Evolutionary conservation across 441 rosid genomes (phyloP), one percentile per base, ranked within the genome.

Genomic region (Croton laevigatus): DNA sequence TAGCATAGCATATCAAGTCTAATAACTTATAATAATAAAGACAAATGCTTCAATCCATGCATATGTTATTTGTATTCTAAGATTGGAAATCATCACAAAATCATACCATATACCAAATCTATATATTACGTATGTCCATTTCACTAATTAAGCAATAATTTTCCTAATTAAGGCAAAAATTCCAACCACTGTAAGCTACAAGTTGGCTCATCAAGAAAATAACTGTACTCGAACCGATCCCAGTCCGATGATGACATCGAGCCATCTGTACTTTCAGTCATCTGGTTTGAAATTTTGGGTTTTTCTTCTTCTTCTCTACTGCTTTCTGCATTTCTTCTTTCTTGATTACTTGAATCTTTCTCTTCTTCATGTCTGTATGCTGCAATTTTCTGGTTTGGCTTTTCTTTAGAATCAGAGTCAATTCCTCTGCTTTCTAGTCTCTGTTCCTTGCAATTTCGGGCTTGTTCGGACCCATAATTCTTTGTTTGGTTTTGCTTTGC

Each of bases 151-250:
- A 46, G 49, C 54, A 8, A 49, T 20, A 42, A 7, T 51, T 62
- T 23, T 10, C 27, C 11, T 52, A 32, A 68, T 68, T 42, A 74
- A 37, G 65, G 27, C 32, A 44, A 57, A 32, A 74, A 57, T 36
- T 69, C 65, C 65, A 65, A 74, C 77, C 77, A 74, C 53, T 69
- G 51, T 46, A 69, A 68, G 58, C 51, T 65, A 36, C 70, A 55
- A 10, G 49, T 53, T 12, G 65, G 65, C 63, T 63, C 63, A 32
- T 72, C 48, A 19, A 72, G 49, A 46, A 57, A 36, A 27, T 10
- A 34, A 34, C 1, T 63, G 44, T 63, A 63, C 17, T 63, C 75
- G 32, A 54, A 11, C 36, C 48, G 54, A 45, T 62, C 34, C 75
- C 75, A 72, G 13, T 48, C 75, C 16, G 53, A 32, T 58, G 75